phyloP scores from a whole-genome alignment of 495 filamentous ascomycete species.

The Hypoxylon fuscum region DNA sequence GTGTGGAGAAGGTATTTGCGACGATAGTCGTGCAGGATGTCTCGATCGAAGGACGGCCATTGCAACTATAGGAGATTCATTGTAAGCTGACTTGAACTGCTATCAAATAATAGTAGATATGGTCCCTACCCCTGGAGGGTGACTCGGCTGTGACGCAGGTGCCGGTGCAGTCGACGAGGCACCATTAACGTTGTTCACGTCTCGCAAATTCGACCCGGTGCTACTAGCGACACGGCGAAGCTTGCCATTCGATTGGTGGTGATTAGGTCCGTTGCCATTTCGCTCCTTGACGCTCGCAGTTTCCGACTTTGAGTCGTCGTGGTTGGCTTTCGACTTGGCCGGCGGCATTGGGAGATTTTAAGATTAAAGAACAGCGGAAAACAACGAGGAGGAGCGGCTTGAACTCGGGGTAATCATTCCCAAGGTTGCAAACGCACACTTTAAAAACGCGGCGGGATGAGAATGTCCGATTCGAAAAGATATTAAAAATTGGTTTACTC shows the following conservation, averaged over 20 bases:
- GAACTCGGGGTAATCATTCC: slow-evolving; percentile 36
- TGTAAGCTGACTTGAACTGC: slow-evolving; percentile 37
- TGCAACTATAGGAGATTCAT: slow-evolving; percentile 63
- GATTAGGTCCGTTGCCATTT: slow-evolving; percentile 47
- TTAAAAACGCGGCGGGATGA: neutral
- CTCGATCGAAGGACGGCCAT: slow-evolving; percentile 76
- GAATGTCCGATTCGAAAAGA: slow-evolving; percentile 6
- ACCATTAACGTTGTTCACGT: slow-evolving; percentile 48
- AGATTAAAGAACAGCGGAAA: slow-evolving; percentile 38
- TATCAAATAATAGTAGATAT: slow-evolving; percentile 1
- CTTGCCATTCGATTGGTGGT: slow-evolving; percentile 55
- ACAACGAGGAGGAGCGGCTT: slow-evolving; percentile 10
- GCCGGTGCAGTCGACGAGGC: slow-evolving; percentile 33
- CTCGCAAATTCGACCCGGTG: slow-evolving; percentile 54
- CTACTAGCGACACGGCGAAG: slow-evolving; percentile 57
- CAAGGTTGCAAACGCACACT: slow-evolving; percentile 2
- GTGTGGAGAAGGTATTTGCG: slow-evolving; percentile 78
- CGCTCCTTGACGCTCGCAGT: slow-evolving; percentile 54
- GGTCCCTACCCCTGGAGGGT: no score
- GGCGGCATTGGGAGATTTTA: slow-evolving; percentile 38
- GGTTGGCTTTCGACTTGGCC: slow-evolving; percentile 47
- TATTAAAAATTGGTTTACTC: slow-evolving; percentile 22
- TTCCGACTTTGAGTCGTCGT: slow-evolving; percentile 60
- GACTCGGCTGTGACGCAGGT: slow-evolving; percentile 27
- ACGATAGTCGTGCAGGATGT: slow-evolving; percentile 82